Evolutionary conservation across 2,329 filamentous ascomycete species (phyloP), one percentile per base, ranked within the genome.

Genomic region (Pseudocercospora eumusae): DNA sequence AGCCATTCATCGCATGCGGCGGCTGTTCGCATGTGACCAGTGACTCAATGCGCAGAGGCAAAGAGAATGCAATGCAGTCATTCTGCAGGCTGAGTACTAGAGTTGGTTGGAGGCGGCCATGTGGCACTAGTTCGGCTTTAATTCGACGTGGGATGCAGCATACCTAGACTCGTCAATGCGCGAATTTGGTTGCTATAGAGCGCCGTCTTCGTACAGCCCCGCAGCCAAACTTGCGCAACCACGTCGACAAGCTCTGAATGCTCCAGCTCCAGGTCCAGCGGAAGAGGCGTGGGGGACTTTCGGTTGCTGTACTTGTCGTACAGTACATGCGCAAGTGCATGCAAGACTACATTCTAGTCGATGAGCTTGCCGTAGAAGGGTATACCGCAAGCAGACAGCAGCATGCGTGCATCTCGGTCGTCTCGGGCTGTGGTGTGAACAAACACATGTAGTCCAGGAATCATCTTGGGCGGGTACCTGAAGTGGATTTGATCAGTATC

Each of bases 381-480:
- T 65, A 95, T 78, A 31, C 91, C 91, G 63, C 93, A 78, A 11
- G 88, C 81, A 70, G 85, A 84, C 60, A 92, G 80, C 57, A 97
- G 82, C 63, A 96, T 78, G 69, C 91, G 85, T 7, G 90, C 93
- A 71, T 97, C 92, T 70, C 88, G 87, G 76, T 97, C 92, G 27
- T 89, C 93, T 25, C 83, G 92, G 45, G 91, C 93, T 27, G 89
- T 89, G 0, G 93, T 97, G 76, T 95, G 88, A 59, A 96, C 83
- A 61, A 88, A 89, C 69, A 97, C 86, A 71, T 95, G 86, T 75
- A 88, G 90, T 74, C 92, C 92, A 15, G 93, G 91, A 69, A 96
- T 89, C 88, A 95, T 88, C 78, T 85, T 86, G 4, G 84, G 81
- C 3, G 84, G 84, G 69, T 87, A 88, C 75, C 84, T 87, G 62